A percentile compares a stretch with the other conserved stretches of the same genome.
These are phyloP conservation scores for Heliosperma pusillum DNA, from an alignment of 148 eudicot genomes.

Conservation along the genomic window DNA sequence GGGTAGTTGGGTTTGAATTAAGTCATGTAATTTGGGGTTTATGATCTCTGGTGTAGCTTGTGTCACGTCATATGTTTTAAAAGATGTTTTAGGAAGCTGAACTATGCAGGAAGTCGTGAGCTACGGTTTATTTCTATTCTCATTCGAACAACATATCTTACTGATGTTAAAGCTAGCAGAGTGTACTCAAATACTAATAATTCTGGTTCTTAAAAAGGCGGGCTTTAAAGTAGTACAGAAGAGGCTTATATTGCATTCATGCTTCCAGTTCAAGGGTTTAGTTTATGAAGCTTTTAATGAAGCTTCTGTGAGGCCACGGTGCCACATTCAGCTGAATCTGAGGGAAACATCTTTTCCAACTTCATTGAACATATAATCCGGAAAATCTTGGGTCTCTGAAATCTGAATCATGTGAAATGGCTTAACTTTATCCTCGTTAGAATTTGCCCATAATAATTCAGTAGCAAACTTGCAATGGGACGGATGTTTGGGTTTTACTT, in stretches of 20 bases:
- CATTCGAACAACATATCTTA: neutral
- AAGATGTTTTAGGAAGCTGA: neutral
- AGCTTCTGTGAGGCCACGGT: neutral
- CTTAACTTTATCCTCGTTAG: neutral
- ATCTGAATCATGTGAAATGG: neutral
- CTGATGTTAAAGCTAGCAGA: neutral
- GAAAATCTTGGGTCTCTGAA: neutral
- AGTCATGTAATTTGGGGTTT: constrained; percentile 1
- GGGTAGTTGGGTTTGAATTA: constrained; percentile 1
- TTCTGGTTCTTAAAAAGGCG: neutral
- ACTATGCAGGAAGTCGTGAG: neutral
- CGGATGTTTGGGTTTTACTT: too few species aligned
- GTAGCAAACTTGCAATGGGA: too few species aligned
- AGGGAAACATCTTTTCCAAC: neutral
- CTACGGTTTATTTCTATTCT: neutral
- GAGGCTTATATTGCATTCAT: neutral
- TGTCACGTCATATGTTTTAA: neutral
- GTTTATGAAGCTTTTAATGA: neutral
- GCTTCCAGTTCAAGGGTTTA: neutral
- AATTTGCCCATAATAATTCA: neutral
- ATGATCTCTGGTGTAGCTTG: constrained; percentile 15
- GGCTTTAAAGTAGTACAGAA: neutral
- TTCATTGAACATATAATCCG: neutral
- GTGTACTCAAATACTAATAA: neutral
- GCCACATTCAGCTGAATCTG: neutral